Base-by-base conservation (phyloP, 306 rosid species). In the Vachellia pachyceras region DNA sequence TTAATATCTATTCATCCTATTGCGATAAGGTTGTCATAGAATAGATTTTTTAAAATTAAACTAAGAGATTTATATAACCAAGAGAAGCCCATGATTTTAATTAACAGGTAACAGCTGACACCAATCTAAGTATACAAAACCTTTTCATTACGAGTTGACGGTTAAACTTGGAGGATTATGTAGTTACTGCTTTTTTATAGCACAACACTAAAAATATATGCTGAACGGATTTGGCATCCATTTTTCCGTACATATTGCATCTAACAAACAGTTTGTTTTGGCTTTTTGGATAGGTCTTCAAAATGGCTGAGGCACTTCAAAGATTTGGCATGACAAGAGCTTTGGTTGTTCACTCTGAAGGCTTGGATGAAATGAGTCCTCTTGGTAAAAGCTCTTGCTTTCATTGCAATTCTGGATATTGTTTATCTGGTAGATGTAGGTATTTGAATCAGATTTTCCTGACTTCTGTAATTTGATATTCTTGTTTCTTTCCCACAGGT, bases 361-460 rank as follows among this genome's bases (percentile, higher is more conserved):
- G 99, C 72, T 86, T 95, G 83, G 99, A 95, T 75, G 99, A 95
- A 88, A 95, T 95, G 88, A 93, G 97, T 82, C 99, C 99, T 13
- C 94, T 95, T 68, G 98, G 99, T 92, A 88, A 85, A 83, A 77
- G 58, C 25, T 77, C 63, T 63, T 61, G 79, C 80, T 40, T 80
- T 74, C 75, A 64, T 67, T 61, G 47, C 12, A 44, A 36, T 23
- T 77, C 72, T 58, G 77, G n/a, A 79, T 44, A 37, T 58, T 3
- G 5, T 46, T 75, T 72, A 47, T 78, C 75, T 44, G 45, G 75
- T 73, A 72, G 39, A 44, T 9, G 20, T 79, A 47, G 67, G 63
- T 47, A 39, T 76, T 35, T 72, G 20, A 75, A 78, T 63, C 40
- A 46, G 73, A 75, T 20, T 55, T 66, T 46, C 61, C 61, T 83